Evolutionary conservation across 805 yeast genomes (phyloP), one percentile per base, ranked within the genome.

Genomic region (Martiniozyma abietophila): DNA sequence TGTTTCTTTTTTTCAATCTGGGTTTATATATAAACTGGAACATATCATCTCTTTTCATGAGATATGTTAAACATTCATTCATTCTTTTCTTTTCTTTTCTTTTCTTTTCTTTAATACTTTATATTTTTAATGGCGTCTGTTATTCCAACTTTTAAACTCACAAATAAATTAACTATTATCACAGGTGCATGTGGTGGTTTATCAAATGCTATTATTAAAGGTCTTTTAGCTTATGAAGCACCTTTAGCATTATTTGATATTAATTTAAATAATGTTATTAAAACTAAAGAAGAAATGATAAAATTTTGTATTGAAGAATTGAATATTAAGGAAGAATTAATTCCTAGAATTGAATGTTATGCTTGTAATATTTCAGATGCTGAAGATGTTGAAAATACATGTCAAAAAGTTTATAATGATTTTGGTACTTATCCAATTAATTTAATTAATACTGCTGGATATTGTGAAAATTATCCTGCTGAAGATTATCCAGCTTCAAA

Each of bases 121-220:
- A n/a, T n/a, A n/a, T n/a, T n/a, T n/a, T n/a, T n/a, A n/a, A 32
- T 36, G 35, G 20, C 41, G 9, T 20, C 43, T 24, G 27, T 69
- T 29, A 67, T 78, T 19, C 86, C 85, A 42, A 62, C 55, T 37
- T 78, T 76, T 56, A 69, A 82, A 61, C 64, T 77, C 41, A 84
- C 76, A 50, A 80, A 80, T 39, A 73, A 76, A 51, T 63, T 79
- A 36, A 84, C 85, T 27, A 65, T 81, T 29, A 62, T 81, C 43
- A 81, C 92, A 24, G 92, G 92, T 30, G 92, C 88, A 7, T 77
- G 85, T 23, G 92, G 92, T 31, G 89, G 88, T 12, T 62, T 81
- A 46, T 77, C 83, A 1, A 61, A 76, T 24, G 75, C 79, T 11
- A 51, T 80, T 34, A 64, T 80, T 37, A 71, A 76, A 48, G 82